Base-by-base conservation (phyloP, 2,329 filamentous ascomycete genomes). In the Alternaria panax region DNA sequence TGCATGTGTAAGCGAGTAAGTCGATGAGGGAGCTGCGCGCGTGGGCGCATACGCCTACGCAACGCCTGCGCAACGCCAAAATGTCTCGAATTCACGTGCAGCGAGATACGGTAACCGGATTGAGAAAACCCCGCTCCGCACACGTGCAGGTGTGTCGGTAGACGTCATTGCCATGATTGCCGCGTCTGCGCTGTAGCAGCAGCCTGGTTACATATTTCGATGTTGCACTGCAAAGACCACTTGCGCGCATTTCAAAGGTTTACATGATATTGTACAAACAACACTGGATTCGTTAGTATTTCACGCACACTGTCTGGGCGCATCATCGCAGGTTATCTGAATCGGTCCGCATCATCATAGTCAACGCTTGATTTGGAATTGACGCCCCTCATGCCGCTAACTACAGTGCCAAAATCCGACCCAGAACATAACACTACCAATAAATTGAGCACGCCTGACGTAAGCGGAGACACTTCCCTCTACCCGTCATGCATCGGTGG, bases 21-120 rank as follows among this genome's bases (percentile, higher is more conserved):
- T n/a, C n/a, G n/a, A n/a, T n/a, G n/a, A n/a, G n/a, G n/a, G n/a
- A n/a, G n/a, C n/a, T n/a, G n/a, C n/a, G n/a, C n/a, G n/a, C 36
- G 36, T 11, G 28, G 40, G 32, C 40, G 54, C 41, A 32, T n/a
- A n/a, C n/a, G n/a, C n/a, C n/a, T n/a, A n/a, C n/a, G n/a, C n/a
- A n/a, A n/a, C n/a, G n/a, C n/a, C n/a, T n/a, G n/a, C n/a, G n/a
- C n/a, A 60, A 67, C 67, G 60, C 66, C 64, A 58, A 55, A 59
- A 18, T 66, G 61, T 62, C 69, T 62, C 66, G 66, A 50, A 41
- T 45, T 65, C 69, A 70, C 69, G 69, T 71, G 69, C 47, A 27
- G 25, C 9, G 34, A 34, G 50, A 22, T 28, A 57, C 60, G 18
- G 36, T 54, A 51, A 32, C 51, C 46, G 34, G 12, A 47, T 53